Evolutionary conservation across 345 rosid species (phyloP).

Genomic region (Clausena lansium): DNA sequence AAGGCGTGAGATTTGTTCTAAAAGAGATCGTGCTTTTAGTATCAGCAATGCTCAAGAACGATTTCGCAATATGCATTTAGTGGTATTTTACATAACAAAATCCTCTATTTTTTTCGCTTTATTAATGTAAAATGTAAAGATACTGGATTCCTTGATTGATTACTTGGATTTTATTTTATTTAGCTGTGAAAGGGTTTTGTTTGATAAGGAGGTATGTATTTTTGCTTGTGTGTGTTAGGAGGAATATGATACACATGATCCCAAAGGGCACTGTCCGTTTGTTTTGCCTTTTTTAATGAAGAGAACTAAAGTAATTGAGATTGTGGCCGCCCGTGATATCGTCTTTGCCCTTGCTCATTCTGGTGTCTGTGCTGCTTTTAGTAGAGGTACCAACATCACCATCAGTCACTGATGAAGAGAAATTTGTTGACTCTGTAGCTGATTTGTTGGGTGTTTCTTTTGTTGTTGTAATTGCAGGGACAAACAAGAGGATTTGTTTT

Average conservation of each 20-base stretch:
- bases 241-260: slow-evolving; percentile 96
- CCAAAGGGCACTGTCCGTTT: slow-evolving; percentile 74
- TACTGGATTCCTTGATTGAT: background rate
- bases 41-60: slow-evolving; percentile 63
- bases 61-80: slow-evolving; percentile 68
- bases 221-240: slow-evolving; percentile 40
- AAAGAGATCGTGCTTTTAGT: slow-evolving; percentile 56
- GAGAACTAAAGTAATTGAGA: slow-evolving; percentile 88
- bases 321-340: slow-evolving; percentile 90
- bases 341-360: slow-evolving; percentile 97
- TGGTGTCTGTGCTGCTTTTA: slow-evolving; percentile 88
- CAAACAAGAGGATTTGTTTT: slow-evolving; percentile 81
- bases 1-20: slow-evolving; percentile 69
- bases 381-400: slow-evolving; percentile 56
- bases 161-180: background rate
- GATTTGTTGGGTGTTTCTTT: background rate
- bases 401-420: background rate
- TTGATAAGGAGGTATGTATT: background rate
- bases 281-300: slow-evolving; percentile 88
- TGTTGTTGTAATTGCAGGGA: slow-evolving; percentile 47
- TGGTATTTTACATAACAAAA: slow-evolving; percentile 26
- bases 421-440: background rate
- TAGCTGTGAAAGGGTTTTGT: background rate
- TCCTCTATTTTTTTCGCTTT: background rate
- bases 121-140: too few relatives aligned